Base-by-base conservation (phyloP, 495 filamentous ascomycete genomes). In the Hypomontagnella monticulosa region DNA sequence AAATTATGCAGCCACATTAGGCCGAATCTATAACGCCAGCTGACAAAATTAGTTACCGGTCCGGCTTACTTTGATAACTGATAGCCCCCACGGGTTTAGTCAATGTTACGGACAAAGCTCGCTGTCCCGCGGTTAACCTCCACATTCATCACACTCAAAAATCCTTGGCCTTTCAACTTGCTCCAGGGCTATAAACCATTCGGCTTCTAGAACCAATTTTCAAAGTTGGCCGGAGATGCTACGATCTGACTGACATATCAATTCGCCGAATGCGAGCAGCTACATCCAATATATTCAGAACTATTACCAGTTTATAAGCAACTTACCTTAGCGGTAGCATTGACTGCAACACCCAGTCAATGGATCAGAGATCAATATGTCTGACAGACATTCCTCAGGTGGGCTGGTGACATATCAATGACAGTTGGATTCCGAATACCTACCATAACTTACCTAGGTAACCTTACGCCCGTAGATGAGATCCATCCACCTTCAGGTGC, bases 61-160 rank as follows among this genome's bases (percentile, higher is more conserved):
- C 61, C 54, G 53, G 49, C 23, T 42, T 14, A 52, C 30, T 8
- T 52, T 23, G 15, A 27, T 43, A 52, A 40, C 49, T 34, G 23
- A 14, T 10, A 10, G 36, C 59, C 65, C 65, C 59, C 59, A 63
- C 59, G 54, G 43, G 44, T 61, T 68, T 57, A 62, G 53, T 57
- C 57, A 61, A 8, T 34, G 20, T 30, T 46, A 32, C 49, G 55
- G 18, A 6, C 16, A 27, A 27, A 27, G 23, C 3, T 27, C 23
- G 23, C 36, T 33, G 16, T 41, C 20, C 48, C 33, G 20, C 47
- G 46, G 53, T 54, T 59, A 54, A 44, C 46, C 50, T 32, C 54
- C 10, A 53, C 34, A 48, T 18, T 37, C 14, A 16, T 48, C 10
- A 53, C 34, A 48, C 20, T 37, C 14, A 16, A 63, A 51, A 0